A percentile compares a stretch with the other conserved stretches of the same genome.
phyloP scores from a whole-genome alignment of 2,329 filamentous ascomycete genomes.

The Microdochium trichocladiopsis region DNA sequence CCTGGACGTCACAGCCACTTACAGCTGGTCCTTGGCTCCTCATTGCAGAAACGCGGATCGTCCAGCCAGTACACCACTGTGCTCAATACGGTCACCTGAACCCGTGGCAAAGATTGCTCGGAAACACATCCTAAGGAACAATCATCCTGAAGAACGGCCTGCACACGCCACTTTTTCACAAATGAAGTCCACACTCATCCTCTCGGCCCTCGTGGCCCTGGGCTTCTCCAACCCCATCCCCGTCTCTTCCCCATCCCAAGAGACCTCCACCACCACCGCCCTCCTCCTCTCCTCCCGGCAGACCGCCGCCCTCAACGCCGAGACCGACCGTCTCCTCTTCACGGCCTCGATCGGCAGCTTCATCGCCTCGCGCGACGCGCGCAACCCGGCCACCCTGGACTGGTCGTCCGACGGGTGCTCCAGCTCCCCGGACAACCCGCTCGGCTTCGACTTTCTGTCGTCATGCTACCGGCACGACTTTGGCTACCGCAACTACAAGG shows the following conservation, averaged over 20 bases:
- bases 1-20: too few species aligned
- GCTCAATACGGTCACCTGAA: too few species aligned
- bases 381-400: constrained; percentile 28
- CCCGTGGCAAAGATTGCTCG: too few species aligned
- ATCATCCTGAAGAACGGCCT: too few species aligned
- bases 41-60: too few species aligned
- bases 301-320: constrained; percentile 8
- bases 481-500: constrained; percentile 46
- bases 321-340: constrained; percentile 41
- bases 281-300: background rate
- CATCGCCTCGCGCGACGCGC: constrained; percentile 26
- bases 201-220: background rate
- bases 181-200: background rate
- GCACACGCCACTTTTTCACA: too few species aligned
- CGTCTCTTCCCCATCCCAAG: too few species aligned
- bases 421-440: constrained; percentile 33
- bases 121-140: too few species aligned
- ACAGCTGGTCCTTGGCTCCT: too few species aligned
- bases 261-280: background rate
- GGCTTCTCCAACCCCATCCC: background rate
- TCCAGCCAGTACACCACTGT: too few species aligned
- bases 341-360: constrained; percentile 32
- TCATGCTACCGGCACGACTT: constrained; percentile 50
- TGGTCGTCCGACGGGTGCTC: constrained; percentile 37
- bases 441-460: constrained; percentile 32